These are phyloP conservation scores for Yamadazyma epiphylla DNA, from an alignment of 1,139 yeast species.

Conservation along the genomic window DNA sequence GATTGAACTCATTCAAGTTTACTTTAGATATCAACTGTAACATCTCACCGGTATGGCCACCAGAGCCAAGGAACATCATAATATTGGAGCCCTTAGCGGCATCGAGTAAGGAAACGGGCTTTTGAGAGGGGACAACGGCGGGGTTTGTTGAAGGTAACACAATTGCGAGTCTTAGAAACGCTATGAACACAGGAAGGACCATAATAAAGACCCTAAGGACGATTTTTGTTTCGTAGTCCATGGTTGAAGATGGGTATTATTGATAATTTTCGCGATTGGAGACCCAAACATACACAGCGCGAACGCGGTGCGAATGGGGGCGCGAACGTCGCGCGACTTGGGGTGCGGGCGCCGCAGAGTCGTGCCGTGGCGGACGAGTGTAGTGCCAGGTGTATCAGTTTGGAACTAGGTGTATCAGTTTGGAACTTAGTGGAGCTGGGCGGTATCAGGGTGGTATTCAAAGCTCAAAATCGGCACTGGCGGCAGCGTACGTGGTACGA, in stretches of 20 bases:
- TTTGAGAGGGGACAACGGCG: slow-evolving; percentile 7
- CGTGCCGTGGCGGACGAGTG: too few species aligned
- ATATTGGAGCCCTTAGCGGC: slow-evolving; percentile 21
- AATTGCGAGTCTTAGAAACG: slow-evolving; percentile 22
- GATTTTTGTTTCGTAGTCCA: slow-evolving; percentile 25
- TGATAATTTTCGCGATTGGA: too few species aligned
- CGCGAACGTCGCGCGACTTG: too few species aligned
- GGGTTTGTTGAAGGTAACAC: slow-evolving; percentile 26
- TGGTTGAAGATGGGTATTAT: too few species aligned
- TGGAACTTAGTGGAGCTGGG: neutral
- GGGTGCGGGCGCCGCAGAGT: too few species aligned
- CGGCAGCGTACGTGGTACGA: neutral
- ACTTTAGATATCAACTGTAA: slow-evolving; percentile 52
- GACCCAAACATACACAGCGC: too few species aligned
- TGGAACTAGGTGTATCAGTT: too few species aligned
- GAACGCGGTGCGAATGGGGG: too few species aligned
- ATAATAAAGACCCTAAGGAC: slow-evolving; percentile 18
- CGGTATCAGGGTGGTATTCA: slow-evolving; percentile 2
- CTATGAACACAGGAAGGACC: slow-evolving; percentile 22
- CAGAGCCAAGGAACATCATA: slow-evolving; percentile 72
- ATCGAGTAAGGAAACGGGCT: neutral
- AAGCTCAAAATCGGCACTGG: slow-evolving; percentile 5
- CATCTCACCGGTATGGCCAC: slow-evolving; percentile 97
- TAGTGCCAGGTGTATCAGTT: too few species aligned
- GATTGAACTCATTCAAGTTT: slow-evolving; percentile 19